phyloP scores from a whole-genome alignment of 768 basidiomycete species.

The Clitopilus passeckerianus region DNA sequence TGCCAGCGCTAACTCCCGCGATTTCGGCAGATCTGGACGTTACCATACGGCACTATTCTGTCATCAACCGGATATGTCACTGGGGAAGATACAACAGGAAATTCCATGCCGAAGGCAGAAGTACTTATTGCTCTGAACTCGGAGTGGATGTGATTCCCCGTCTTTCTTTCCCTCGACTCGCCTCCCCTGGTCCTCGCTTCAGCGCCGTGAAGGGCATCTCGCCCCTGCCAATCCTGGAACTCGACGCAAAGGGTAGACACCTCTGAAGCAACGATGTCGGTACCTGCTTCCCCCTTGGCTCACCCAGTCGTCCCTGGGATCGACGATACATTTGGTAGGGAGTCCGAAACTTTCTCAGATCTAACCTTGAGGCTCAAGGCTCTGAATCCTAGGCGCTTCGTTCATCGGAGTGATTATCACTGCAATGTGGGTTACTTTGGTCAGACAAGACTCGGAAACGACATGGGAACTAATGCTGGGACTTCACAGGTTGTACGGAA shows the following conservation, averaged over 20 bases:
- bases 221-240: not conserved
- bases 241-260: not conserved
- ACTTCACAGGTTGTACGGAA: constrained; percentile 24
- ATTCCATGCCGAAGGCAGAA: not conserved
- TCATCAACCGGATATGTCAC: not conserved
- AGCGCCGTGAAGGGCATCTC: not conserved
- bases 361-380: not conserved
- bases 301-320: constrained; percentile 1
- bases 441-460: not conserved
- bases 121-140: not conserved
- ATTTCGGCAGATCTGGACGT: not conserved
- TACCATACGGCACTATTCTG: not conserved
- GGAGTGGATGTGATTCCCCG: not conserved
- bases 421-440: constrained; percentile 19
- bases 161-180: not conserved
- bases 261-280: not conserved
- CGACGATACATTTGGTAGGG: constrained; percentile 18
- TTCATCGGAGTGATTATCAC: constrained; percentile 27
- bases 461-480: not conserved
- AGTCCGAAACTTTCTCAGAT: not conserved
- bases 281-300: not conserved
- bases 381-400: constrained; percentile 14
- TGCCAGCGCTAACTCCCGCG: not conserved
- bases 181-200: not conserved
- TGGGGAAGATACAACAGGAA: not conserved